Conservation (phyloP, 768 basidiomycete species). For the Serendipita sp. region DNA sequence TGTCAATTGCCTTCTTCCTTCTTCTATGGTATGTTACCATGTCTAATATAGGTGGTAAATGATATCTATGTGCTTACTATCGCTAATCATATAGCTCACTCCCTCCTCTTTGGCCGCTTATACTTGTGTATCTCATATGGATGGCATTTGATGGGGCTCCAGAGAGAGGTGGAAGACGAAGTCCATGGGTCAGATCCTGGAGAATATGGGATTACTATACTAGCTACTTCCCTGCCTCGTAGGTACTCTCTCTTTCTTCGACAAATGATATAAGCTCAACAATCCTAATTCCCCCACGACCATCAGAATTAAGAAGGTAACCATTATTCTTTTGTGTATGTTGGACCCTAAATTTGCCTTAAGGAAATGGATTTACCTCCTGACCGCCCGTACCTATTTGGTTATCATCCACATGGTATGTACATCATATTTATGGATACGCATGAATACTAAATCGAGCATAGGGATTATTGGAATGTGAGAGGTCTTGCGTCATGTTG, state of each 20-base stretch:
- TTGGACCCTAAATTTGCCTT: background rate
- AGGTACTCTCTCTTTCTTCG: slow-evolving; percentile 22
- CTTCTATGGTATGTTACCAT: slow-evolving; percentile 60
- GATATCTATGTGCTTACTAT: background rate
- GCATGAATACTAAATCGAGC: background rate
- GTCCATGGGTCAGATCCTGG: slow-evolving; percentile 52
- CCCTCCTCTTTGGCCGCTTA: slow-evolving; percentile 74
- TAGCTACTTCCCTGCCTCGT: slow-evolving; percentile 82
- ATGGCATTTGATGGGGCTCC: slow-evolving; percentile 58
- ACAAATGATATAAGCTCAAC: background rate
- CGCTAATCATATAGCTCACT: slow-evolving; percentile 42
- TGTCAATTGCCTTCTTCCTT: slow-evolving; percentile 50
- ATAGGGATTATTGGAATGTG: slow-evolving; percentile 95
- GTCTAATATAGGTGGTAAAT: background rate
- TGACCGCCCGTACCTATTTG: slow-evolving; percentile 89
- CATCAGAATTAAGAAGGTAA: slow-evolving; percentile 26
- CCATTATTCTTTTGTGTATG: slow-evolving; percentile 5
- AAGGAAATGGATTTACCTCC: slow-evolving; percentile 84
- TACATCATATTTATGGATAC: slow-evolving; percentile 5
- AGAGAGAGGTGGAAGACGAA: slow-evolving; percentile 51
- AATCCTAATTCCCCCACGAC: background rate
- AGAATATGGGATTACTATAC: slow-evolving; percentile 82
- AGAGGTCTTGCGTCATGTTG: slow-evolving; percentile 16
- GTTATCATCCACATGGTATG: slow-evolving; percentile 93
- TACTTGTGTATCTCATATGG: slow-evolving; percentile 69